Evolutionary conservation across 176 grass and related monocot genomes (phyloP).

Genomic region (Saccharum spontaneum): DNA sequence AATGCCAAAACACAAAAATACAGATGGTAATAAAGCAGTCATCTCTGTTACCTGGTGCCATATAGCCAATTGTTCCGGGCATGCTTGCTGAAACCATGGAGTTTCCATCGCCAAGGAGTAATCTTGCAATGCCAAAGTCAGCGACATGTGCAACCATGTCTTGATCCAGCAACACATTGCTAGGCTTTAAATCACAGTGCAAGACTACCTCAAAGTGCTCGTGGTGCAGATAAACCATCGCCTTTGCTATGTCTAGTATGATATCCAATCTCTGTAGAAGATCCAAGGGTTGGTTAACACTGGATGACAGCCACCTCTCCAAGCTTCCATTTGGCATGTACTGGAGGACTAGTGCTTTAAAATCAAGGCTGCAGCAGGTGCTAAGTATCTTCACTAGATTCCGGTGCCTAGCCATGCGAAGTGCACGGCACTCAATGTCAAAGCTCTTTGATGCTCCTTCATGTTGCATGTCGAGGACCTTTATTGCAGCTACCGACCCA

Average conservation of each 20-base stretch:
- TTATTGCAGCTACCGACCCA: not conserved
- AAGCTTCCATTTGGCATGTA: not conserved
- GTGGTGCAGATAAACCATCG: not conserved
- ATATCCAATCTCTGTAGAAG: not conserved
- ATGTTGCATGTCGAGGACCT: not conserved
- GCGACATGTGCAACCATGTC: constrained; percentile 32
- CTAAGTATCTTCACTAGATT: not conserved
- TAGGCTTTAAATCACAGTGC: not conserved
- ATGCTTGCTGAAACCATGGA: not conserved
- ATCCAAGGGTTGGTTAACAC: not conserved
- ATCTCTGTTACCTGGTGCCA: not conserved
- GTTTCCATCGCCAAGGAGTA: not conserved
- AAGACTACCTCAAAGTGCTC: not conserved
- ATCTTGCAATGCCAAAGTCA: constrained; percentile 38
- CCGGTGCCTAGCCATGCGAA: not conserved
- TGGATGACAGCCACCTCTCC: not conserved
- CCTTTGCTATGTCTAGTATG: not conserved
- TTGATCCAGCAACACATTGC: not conserved
- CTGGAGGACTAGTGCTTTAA: not conserved
- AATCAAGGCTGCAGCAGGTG: not conserved
- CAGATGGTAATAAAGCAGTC: too few relatives aligned
- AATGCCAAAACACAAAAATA: too few relatives aligned
- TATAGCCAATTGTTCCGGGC: constrained; percentile 12
- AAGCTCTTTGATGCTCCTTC: not conserved
- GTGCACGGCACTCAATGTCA: not conserved